Evolutionary conservation across 768 basidiomycete genomes (phyloP).

Genomic region (Amanita rubescens): DNA sequence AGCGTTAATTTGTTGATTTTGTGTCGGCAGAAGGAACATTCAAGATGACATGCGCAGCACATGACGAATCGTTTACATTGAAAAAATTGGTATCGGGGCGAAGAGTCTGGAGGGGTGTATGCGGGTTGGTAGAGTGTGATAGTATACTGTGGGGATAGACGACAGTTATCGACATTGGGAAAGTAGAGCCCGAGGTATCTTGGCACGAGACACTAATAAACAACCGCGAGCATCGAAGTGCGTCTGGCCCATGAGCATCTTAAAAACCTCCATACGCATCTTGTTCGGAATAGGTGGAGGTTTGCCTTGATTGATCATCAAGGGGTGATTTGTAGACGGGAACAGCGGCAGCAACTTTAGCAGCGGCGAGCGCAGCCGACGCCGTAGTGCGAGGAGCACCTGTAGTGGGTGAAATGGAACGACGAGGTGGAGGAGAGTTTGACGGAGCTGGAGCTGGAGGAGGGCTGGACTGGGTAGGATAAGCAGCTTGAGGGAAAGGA

Average conservation of each 20-base stretch:
- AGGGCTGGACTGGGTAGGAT: not conserved
- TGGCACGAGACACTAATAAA: not conserved
- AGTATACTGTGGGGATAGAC: not conserved
- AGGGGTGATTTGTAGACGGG: not conserved
- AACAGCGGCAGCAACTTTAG: not conserved
- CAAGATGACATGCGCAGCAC: not conserved
- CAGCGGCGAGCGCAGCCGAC: not conserved
- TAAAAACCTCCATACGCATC: conserved; percentile 7
- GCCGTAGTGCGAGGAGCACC: not conserved
- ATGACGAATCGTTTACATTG: not conserved
- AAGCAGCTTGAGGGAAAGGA: not conserved
- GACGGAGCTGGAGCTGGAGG: not conserved
- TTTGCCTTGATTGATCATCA: not conserved
- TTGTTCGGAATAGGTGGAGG: conserved; percentile 1
- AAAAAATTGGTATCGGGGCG: conserved; percentile 4
- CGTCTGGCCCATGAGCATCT: not conserved
- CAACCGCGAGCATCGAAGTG: not conserved
- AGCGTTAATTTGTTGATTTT: not conserved
- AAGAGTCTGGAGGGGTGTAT: not conserved
- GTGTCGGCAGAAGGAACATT: not conserved
- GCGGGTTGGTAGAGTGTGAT: not conserved
- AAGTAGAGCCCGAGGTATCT: not conserved
- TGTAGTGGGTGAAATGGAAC: not conserved
- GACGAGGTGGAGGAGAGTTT: not conserved
- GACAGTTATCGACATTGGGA: not conserved